Base-by-base conservation (phyloP, 2,329 filamentous ascomycete genomes). In the Fusarium globosum region DNA sequence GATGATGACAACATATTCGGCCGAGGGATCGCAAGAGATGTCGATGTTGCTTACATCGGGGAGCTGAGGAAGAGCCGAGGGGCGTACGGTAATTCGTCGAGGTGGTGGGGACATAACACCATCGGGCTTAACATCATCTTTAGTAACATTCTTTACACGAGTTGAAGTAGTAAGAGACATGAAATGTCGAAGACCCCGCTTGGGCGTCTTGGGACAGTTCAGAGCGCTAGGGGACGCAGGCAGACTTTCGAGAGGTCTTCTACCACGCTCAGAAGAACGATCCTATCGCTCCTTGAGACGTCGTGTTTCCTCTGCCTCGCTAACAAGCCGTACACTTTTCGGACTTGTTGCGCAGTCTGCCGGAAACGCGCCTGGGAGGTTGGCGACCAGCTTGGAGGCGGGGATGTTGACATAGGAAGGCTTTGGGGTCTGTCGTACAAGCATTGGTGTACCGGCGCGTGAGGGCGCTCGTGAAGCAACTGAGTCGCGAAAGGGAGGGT, bases 1-100 rank as follows among this genome's bases (percentile, higher is more conserved):
- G 28, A 99, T 88, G 16, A 99, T 86, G 61, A 99, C 91, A 9
- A 93, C 92, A 77, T 98, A 98, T 76, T 97, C 94, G 61, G 92
- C 90, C 26, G 88, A 88, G 53, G 90, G 86, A 46, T 83, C 82
- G 73, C 81, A 83, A 1, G 90, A 87, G 1, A 97, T 86, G 9
- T 88, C 85, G 48, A 97, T 85, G 58, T 91, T 87, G 81, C 91
- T 90, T 59, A 97, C 90, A 72, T 95, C 91, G 14, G 96, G 96
- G 11, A 87, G 84, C 65, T 92, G 90, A 3, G 95, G 94, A 10
- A 96, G 85, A 5, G 87, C 86, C n/a, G 91, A 92, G 2, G 93
- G 89, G 71, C 92, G 89, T 49, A 92, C 91, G 10, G 94, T 86
- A 56, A 91, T 87, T 73, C 91, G 87, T 79, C 87, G 90, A 61